Conservation (phyloP, 2,329 filamentous ascomycete species). For the Neonectria neomacrospora region DNA sequence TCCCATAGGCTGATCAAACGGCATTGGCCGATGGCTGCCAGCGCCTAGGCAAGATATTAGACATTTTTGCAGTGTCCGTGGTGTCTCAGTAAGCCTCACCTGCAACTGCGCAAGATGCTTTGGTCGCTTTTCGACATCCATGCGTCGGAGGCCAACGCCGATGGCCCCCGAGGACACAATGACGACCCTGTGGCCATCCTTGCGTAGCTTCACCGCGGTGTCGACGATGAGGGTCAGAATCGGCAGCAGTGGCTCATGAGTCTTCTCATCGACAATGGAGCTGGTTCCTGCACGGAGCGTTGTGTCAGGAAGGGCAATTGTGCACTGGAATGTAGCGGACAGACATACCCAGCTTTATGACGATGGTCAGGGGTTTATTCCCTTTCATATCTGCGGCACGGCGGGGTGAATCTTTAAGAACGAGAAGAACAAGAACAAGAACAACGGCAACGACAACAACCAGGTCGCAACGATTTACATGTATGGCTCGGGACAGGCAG, state of each 20-base stretch:
- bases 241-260: slow-evolving; percentile 91
- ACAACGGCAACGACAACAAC: neutral
- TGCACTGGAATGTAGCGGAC: slow-evolving; percentile 40
- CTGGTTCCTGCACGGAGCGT: slow-evolving; percentile 78
- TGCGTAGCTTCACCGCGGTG: slow-evolving; percentile 85
- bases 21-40: slow-evolving; percentile 96
- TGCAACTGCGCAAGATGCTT: slow-evolving; percentile 92
- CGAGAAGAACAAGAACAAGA: neutral
- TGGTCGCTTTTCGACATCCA: slow-evolving; percentile 87
- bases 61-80: slow-evolving; percentile 1
- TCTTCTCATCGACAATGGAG: slow-evolving; percentile 97
- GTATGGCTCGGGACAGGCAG: slow-evolving; percentile 19
- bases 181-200: slow-evolving; percentile 93
- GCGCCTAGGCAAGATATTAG: slow-evolving; percentile 63
- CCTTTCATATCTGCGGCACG: slow-evolving; percentile 69
- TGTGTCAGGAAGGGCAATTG: slow-evolving; percentile 38
- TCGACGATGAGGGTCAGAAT: slow-evolving; percentile 94
- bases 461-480: slow-evolving; percentile 21
- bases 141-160: slow-evolving; percentile 88
- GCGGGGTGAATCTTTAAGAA: neutral
- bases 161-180: slow-evolving; percentile 98
- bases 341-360: slow-evolving; percentile 86
- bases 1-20: slow-evolving; percentile 97
- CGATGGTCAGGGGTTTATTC: slow-evolving; percentile 65
- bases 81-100: slow-evolving; percentile 53